Base-by-base conservation (phyloP, 148 eudicot genomes). In the Cornus florida region DNA sequence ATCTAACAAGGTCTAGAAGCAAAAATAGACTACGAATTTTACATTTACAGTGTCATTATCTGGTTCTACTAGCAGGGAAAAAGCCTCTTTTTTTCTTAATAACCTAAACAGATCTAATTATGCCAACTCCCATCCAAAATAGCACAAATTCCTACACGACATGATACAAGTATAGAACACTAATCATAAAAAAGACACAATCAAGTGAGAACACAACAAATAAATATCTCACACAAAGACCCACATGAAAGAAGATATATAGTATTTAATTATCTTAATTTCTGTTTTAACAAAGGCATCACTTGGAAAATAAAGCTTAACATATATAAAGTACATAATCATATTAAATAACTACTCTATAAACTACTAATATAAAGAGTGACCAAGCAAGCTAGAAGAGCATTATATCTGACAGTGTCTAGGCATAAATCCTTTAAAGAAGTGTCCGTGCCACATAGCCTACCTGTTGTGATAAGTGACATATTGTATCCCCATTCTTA, bases 221-320 rank as follows among this genome's bases (percentile, higher is more conserved):
- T 5, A 68, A 32, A 68, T 39, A 46, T 67, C 39, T 28, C 59
- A 65, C 38, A 2, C 38, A 35, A 35, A 35, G 38, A 35, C 9
- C 2, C 64, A 5, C 19, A 57, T 48, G 13, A 57, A 57, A 4
- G 14, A 17, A 57, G 17, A 12, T 10, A 57, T 1, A 57, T 13
- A 57, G 14, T 13, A 12, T 17, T 57, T 17, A 14, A 57, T 57
- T 57, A 57, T 57, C 64, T 17, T 12, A 57, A 57, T 57, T 57
- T 57, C 64, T 57, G 14, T 14, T 46, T 23, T 11, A 43, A 24
- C 19, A 50, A 50, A 17, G 2, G 33, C 74, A 59, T 35, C 22
- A 60, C 38, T 75, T 75, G 20, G 60, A 74, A 16, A 6, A 32
- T 48, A n/a, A 48, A 73, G 75, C 64, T 48, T 73, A 43, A 41